Evolutionary conservation across 345 rosid species (phyloP).

Genomic region (Pugionium dolabratum): DNA sequence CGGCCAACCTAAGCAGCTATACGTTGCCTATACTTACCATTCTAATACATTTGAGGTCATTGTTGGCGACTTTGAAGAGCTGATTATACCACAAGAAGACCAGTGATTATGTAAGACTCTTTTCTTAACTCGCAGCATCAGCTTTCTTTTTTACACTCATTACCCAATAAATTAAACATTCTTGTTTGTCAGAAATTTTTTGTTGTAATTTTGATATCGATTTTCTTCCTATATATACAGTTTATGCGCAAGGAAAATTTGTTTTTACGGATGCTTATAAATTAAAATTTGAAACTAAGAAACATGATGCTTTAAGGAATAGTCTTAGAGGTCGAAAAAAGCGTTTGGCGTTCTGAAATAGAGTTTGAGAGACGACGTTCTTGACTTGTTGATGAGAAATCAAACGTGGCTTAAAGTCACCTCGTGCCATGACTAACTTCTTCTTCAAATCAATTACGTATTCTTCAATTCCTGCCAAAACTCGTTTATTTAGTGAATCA

Average conservation of each 20-base stretch:
- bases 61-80: slow-evolving; percentile 69
- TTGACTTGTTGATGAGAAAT: slow-evolving; percentile 14
- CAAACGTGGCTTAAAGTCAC: slow-evolving; percentile 32
- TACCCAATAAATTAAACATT: slow-evolving; percentile 35
- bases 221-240: neutral
- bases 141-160: slow-evolving; percentile 12
- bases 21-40: slow-evolving; percentile 61
- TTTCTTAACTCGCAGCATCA: neutral
- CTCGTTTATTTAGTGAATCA: slow-evolving; percentile 5
- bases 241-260: neutral
- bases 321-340: slow-evolving; percentile 17
- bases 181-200: slow-evolving; percentile 12
- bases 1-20: slow-evolving; percentile 70
- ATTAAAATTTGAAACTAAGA: neutral
- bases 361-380: slow-evolving; percentile 23
- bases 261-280: neutral
- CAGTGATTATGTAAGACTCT: slow-evolving; percentile 47
- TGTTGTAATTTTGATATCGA: neutral
- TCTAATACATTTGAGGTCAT: slow-evolving; percentile 55
- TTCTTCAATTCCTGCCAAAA: slow-evolving; percentile 37
- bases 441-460: slow-evolving; percentile 36
- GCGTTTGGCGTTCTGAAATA: slow-evolving; percentile 20
- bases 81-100: slow-evolving; percentile 65
- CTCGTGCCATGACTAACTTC: slow-evolving; percentile 40
- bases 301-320: neutral